phyloP scores from a whole-genome alignment of 192 early-diverging fungal genomes.

The Coemansia sp. region DNA sequence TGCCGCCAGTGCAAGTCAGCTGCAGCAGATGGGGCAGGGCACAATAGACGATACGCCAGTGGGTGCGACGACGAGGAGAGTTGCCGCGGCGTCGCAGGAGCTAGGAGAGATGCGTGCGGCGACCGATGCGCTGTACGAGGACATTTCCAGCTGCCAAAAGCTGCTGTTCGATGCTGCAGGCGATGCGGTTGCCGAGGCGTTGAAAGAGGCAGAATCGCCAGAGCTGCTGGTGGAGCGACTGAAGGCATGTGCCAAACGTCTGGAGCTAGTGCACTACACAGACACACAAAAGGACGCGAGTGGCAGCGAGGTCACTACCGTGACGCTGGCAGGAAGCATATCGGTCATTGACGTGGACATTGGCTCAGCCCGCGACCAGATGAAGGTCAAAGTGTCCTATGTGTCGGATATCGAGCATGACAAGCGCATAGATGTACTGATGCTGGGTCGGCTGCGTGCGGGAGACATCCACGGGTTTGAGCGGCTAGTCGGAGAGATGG shows the following conservation, averaged over 20 bases:
- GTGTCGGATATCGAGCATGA: slow-evolving; percentile 40
- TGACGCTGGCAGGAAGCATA: slow-evolving; percentile 39
- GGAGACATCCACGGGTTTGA: slow-evolving; percentile 41
- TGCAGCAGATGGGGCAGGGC: background rate
- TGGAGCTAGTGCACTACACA: slow-evolving; percentile 35
- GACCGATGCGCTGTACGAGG: slow-evolving; percentile 26
- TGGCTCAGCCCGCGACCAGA: slow-evolving; percentile 1
- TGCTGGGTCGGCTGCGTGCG: slow-evolving; percentile 9
- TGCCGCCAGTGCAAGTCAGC: background rate
- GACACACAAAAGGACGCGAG: slow-evolving; percentile 17
- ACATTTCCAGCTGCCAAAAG: slow-evolving; percentile 9
- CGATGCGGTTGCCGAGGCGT: slow-evolving; percentile 14
- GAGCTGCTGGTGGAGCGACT: slow-evolving; percentile 23
- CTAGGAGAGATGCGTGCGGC: slow-evolving; percentile 31
- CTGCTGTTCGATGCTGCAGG: slow-evolving; percentile 31
- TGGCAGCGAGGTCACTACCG: slow-evolving; percentile 17
- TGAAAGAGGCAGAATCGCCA: background rate
- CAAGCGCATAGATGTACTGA: slow-evolving; percentile 31
- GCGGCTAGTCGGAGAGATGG: slow-evolving; percentile 28
- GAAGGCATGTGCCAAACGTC: slow-evolving; percentile 14
- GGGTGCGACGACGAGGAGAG: slow-evolving; percentile 9
- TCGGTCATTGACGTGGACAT: slow-evolving; percentile 46
- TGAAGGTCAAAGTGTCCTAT: slow-evolving; percentile 43
- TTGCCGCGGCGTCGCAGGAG: slow-evolving; percentile 18
- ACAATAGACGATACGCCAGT: background rate